These are phyloP conservation scores for Ricinus communis DNA, from an alignment of 345 rosid species.

Conservation along the genomic window DNA sequence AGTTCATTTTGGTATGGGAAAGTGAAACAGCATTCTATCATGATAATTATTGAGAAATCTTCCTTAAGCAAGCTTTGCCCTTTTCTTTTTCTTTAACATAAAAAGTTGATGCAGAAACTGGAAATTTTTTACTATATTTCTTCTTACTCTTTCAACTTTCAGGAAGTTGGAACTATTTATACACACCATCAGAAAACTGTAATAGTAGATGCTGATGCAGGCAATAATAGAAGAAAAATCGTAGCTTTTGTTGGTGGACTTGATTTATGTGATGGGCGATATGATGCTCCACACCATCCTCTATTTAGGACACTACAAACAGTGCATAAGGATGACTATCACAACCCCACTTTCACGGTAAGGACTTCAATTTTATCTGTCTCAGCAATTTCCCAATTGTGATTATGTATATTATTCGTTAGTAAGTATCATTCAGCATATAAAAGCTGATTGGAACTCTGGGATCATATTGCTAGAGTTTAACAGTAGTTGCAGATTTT, in stretches of 20 bases:
- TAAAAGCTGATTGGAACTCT: neutral
- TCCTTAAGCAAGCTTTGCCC: neutral
- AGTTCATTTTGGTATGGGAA: neutral
- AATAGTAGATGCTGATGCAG: conserved; percentile 92
- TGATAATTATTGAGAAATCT: neutral
- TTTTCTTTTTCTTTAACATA: neutral
- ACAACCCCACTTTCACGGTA: conserved; percentile 90
- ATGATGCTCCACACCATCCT: conserved; percentile 83
- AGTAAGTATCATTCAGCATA: too few species aligned
- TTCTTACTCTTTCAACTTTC: conserved; percentile 23
- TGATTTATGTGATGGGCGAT: conserved; percentile 93
- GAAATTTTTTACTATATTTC: conserved; percentile 3
- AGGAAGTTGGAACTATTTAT: conserved; percentile 93
- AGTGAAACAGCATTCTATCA: conserved; percentile 5
- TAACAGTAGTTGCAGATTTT: too few species aligned
- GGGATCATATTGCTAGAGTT: neutral
- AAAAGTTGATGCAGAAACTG: neutral
- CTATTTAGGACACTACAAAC: conserved; percentile 70
- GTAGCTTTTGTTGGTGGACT: conserved; percentile 95
- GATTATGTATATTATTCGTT: neutral
- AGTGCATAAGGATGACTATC: conserved; percentile 81
- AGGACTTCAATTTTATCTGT: conserved; percentile 20
- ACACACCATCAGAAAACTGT: conserved; percentile 96
- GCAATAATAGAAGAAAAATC: conserved; percentile 67
- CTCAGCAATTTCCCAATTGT: conserved; percentile 9